These are phyloP conservation scores for Fusarium musae DNA, from an alignment of 2,329 filamentous ascomycete genomes.

Conservation along the genomic window DNA sequence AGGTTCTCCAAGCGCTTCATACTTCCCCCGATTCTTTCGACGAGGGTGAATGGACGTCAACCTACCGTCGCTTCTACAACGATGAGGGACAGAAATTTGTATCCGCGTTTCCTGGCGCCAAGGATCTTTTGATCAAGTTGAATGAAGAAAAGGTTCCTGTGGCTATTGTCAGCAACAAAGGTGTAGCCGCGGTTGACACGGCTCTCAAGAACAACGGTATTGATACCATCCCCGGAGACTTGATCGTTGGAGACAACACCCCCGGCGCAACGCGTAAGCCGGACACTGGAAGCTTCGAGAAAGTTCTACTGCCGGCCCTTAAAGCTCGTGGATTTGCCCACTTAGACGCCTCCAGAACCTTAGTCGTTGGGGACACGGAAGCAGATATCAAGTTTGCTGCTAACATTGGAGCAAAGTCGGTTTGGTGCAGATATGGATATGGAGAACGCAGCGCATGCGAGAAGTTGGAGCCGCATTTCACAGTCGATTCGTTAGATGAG, in stretches of 20 bases:
- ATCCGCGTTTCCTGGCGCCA: background rate
- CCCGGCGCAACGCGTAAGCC: slow-evolving; percentile 1
- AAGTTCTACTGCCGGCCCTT: background rate
- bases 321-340: background rate
- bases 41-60: background rate
- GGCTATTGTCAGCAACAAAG: slow-evolving; percentile 1
- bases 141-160: fast-evolving
- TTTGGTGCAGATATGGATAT: slow-evolving; percentile 20
- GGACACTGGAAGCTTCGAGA: background rate
- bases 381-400: slow-evolving; percentile 1
- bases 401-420: slow-evolving; percentile 10
- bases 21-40: background rate
- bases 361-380: slow-evolving; percentile 5
- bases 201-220: background rate
- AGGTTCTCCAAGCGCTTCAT: background rate
- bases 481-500: background rate
- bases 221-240: background rate
- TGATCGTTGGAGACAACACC: slow-evolving; percentile 10
- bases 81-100: background rate
- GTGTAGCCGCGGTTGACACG: background rate
- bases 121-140: background rate
- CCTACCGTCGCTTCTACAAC: slow-evolving; percentile 8
- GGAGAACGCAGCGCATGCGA: slow-evolving; percentile 4
- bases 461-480: background rate
- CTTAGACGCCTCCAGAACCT: background rate